Percentiles rank a stretch among this genome's conserved stretches.
Evolutionary conservation across 805 yeast species (phyloP).

Genomic region (Teunomyces gatunensis): DNA sequence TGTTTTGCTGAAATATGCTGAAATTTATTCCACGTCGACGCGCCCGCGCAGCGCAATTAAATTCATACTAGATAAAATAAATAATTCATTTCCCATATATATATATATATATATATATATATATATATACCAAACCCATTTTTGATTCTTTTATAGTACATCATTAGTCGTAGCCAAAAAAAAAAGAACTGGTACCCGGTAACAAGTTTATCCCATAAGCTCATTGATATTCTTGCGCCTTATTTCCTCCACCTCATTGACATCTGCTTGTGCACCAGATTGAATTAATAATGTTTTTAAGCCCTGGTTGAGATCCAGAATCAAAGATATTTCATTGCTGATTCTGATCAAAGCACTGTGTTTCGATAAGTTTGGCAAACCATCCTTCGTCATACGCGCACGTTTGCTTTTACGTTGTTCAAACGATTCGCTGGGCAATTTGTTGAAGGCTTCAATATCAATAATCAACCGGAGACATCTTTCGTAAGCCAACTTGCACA

Average conservation of each 20-base stretch:
- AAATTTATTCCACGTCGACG: not conserved
- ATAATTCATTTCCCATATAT: not conserved
- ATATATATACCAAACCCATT: not conserved
- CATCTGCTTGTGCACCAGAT: constrained; percentile 3
- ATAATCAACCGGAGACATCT: constrained; percentile 40
- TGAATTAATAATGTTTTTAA: constrained; percentile 24
- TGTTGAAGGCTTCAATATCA: constrained; percentile 32
- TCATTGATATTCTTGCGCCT: not conserved
- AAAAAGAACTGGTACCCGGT: not conserved
- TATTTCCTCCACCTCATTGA: not conserved
- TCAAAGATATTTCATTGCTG: constrained; percentile 35
- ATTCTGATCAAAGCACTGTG: constrained; percentile 42
- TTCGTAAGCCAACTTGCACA: constrained; percentile 45
- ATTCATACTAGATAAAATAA: not conserved
- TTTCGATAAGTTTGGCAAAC: constrained; percentile 44
- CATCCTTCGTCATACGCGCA: constrained; percentile 40
- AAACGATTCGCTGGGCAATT: constrained; percentile 16
- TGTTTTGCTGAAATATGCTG: not conserved
- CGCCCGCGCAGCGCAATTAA: not conserved
- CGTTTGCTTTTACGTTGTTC: constrained; percentile 27
- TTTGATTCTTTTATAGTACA: constrained; percentile 2
- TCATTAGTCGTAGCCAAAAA: constrained; percentile 1
- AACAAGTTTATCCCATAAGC: not conserved
- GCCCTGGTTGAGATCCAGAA: constrained; percentile 31
- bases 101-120: not conserved